These are phyloP conservation scores for Pseudozyma hubeiensis DNA, from an alignment of 1,284 basidiomycete genomes.

Conservation along the genomic window DNA sequence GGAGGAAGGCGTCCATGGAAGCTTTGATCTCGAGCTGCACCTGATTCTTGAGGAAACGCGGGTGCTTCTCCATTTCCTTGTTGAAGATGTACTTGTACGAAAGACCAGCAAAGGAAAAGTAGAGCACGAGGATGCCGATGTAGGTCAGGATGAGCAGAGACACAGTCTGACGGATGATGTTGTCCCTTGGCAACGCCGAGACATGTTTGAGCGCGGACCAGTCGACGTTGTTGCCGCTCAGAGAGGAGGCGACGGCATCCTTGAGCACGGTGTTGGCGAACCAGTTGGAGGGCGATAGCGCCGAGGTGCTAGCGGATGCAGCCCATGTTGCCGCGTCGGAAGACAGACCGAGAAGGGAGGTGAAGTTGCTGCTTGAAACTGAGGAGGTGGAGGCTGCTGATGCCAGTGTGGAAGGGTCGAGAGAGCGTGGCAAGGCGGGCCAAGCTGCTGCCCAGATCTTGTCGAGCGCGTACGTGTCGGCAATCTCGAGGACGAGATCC, in stretches of 20 bases:
- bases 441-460: slow-evolving; percentile 79
- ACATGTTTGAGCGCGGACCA: slow-evolving; percentile 37
- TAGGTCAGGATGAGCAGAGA: slow-evolving; percentile 83
- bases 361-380: slow-evolving; percentile 34
- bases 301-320: slow-evolving; percentile 36
- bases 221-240: slow-evolving; percentile 32
- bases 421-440: slow-evolving; percentile 71
- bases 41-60: slow-evolving; percentile 89
- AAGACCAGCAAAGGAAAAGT: slow-evolving; percentile 82
- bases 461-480: slow-evolving; percentile 84
- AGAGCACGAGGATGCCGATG: slow-evolving; percentile 74
- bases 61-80: slow-evolving; percentile 94
- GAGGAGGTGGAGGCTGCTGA: slow-evolving; percentile 48
- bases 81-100: slow-evolving; percentile 93
- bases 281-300: slow-evolving; percentile 23
- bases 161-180: slow-evolving; percentile 75
- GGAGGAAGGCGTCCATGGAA: slow-evolving; percentile 82
- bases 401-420: slow-evolving; percentile 35
- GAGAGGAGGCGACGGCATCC: slow-evolving; percentile 27
- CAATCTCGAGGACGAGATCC: slow-evolving; percentile 82
- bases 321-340: slow-evolving; percentile 30
- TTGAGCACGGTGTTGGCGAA: slow-evolving; percentile 40
- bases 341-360: slow-evolving; percentile 14
- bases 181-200: slow-evolving; percentile 56
- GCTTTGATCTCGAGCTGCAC: slow-evolving; percentile 80